phyloP scores from a whole-genome alignment of 305 asterid genomes.

The Fraxinus xanthoxyloides region DNA sequence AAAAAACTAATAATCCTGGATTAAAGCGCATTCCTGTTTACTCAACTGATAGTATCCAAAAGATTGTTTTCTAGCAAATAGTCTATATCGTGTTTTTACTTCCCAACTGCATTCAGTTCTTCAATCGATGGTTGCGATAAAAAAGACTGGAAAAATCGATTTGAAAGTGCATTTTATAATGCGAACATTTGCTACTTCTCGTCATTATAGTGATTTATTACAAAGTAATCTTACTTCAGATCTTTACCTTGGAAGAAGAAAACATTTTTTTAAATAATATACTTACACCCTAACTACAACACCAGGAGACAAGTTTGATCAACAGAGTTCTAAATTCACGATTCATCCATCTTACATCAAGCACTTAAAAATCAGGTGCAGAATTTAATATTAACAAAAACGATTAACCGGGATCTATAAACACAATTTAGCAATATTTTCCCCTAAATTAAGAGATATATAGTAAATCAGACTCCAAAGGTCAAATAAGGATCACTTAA shows the following conservation, averaged over 20 bases:
- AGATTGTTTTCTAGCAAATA: background rate
- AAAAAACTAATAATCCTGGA: background rate
- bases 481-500: background rate
- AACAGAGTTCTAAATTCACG: background rate
- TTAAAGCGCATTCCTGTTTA: background rate
- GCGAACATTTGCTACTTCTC: background rate
- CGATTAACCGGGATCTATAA: background rate
- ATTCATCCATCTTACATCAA: background rate
- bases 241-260: background rate
- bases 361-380: background rate
- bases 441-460: background rate
- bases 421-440: background rate
- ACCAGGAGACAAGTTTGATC: background rate
- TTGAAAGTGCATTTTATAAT: background rate
- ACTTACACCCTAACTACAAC: background rate
- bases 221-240: background rate
- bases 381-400: background rate
- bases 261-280: background rate
- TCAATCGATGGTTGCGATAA: background rate
- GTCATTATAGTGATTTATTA: background rate
- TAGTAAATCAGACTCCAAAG: slow-evolving; percentile 1
- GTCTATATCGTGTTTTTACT: background rate
- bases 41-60: background rate
- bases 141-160: background rate
- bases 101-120: background rate